Evolutionary conservation across 371 early-diverging fungal genomes (phyloP).

Genomic region (Entomophthora muscae): DNA sequence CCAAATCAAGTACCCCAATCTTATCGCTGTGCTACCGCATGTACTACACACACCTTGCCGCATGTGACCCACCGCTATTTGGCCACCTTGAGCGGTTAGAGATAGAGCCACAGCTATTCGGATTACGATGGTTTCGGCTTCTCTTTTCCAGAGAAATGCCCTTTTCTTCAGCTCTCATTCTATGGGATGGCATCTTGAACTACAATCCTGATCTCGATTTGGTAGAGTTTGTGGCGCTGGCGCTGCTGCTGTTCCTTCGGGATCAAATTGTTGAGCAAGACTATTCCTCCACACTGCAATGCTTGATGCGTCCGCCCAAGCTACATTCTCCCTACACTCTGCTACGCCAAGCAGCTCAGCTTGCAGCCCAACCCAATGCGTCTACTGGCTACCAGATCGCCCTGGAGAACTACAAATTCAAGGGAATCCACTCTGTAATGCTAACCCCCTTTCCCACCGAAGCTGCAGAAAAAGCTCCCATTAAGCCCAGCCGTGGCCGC

Average conservation of each 20-base stretch:
- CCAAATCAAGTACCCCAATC: slow-evolving; percentile 23
- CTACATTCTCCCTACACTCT: background rate
- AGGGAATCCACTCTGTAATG: background rate
- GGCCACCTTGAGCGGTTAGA: slow-evolving; percentile 44
- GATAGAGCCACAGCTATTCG: slow-evolving; percentile 87
- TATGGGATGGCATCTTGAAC: slow-evolving; percentile 77
- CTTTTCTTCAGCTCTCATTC: slow-evolving; percentile 37
- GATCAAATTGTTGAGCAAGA: slow-evolving; percentile 46
- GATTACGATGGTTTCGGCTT: slow-evolving; percentile 85
- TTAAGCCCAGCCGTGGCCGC: background rate
- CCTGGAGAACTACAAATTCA: slow-evolving; percentile 4
- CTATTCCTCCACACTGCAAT: slow-evolving; percentile 51
- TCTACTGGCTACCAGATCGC: background rate
- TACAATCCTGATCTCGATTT: slow-evolving; percentile 46
- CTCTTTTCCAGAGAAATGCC: slow-evolving; percentile 80
- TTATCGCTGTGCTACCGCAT: slow-evolving; percentile 50
- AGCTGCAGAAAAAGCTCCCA: background rate
- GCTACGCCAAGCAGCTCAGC: background rate
- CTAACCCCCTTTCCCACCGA: background rate
- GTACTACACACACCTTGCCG: slow-evolving; percentile 45
- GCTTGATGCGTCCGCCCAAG: slow-evolving; percentile 58
- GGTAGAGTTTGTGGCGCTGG: slow-evolving; percentile 62
- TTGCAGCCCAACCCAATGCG: background rate
- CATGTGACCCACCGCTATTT: slow-evolving; percentile 47
- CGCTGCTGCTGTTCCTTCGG: slow-evolving; percentile 52